Evolutionary conservation across 73 alveolate species (phyloP), one percentile per base, ranked within the genome.

Genomic region (Paramecium pentaurelia): DNA sequence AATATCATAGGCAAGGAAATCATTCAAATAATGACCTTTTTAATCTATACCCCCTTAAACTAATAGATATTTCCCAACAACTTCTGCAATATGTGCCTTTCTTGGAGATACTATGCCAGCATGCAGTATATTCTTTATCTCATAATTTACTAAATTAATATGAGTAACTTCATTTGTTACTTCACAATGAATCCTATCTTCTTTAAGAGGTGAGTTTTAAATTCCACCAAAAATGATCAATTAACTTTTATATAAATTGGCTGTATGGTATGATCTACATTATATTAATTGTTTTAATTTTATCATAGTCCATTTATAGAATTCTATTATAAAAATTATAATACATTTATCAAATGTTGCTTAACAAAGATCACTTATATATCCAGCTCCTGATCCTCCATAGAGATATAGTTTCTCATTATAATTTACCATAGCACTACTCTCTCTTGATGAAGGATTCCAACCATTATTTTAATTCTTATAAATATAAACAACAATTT

Each of bases 381-480:
- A 5, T 16, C 58, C 88, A 36, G 58, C 60, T 22, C 88, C 88
- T 75, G 58, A 75, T 75, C 88, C 88, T 36, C 88, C 88, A 75
- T 75, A 75, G 3, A 75, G 60, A 75, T 38, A 75, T 1, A 75
- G 88, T 42, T 38, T 37, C 18, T 42, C 60, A 42, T 75, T 42
- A 75, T 75, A 75, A 42, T 36, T 42, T 75, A 75, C 88, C 60
- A 75, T 22, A 0, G 88, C 60, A n/a, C 68, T 38, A 16, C 88
- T 42, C 7, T 75, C 88, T 22, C 60, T 30, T 12, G 88, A 75
- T 30, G 68, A 38, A 36, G 88, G 88, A 36, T 42, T 42, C 88
- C 88, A 75, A 34, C 47, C 11, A 75, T 25, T 10, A 4, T 38
- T 22, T 30, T 75, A 16, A 12, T 30, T 37, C 2, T 7, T 75